These are phyloP conservation scores for Petunia hybrid DNA, from an alignment of 305 asterid genomes.

Conservation along the genomic window DNA sequence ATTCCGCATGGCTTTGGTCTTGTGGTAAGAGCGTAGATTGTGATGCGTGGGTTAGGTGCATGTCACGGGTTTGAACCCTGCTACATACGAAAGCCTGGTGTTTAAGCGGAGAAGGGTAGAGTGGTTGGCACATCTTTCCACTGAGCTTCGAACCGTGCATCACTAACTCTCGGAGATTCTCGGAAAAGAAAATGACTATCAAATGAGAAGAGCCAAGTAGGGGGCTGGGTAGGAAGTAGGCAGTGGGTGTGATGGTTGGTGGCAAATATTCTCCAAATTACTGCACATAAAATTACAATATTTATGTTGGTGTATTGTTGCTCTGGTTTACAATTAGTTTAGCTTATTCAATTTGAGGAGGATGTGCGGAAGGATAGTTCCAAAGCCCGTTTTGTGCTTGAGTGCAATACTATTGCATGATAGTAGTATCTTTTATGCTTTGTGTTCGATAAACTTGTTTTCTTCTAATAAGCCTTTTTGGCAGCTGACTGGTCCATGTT, in stretches of 20 bases:
- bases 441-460: not conserved
- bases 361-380: not conserved
- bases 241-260: not conserved
- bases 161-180: too few relatives aligned
- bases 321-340: not conserved
- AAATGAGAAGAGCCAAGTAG: not conserved
- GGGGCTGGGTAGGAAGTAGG: not conserved
- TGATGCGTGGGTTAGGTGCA: too few relatives aligned
- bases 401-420: not conserved
- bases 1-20: too few relatives aligned
- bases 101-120: too few relatives aligned
- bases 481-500: not conserved
- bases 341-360: not conserved
- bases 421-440: slow-evolving; percentile 3
- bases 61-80: too few relatives aligned
- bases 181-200: not conserved
- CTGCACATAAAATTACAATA: not conserved
- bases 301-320: not conserved
- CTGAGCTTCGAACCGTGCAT: too few relatives aligned
- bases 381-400: slow-evolving; percentile 13
- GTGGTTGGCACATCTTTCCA: too few relatives aligned
- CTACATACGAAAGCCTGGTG: too few relatives aligned
- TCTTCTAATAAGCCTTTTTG: not conserved
- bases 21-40: too few relatives aligned
- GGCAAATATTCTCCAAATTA: slow-evolving; percentile 13